Evolutionary conservation across 1,284 basidiomycete genomes (phyloP), one percentile per base, ranked within the genome.

Genomic region (Naganishia sp.): DNA sequence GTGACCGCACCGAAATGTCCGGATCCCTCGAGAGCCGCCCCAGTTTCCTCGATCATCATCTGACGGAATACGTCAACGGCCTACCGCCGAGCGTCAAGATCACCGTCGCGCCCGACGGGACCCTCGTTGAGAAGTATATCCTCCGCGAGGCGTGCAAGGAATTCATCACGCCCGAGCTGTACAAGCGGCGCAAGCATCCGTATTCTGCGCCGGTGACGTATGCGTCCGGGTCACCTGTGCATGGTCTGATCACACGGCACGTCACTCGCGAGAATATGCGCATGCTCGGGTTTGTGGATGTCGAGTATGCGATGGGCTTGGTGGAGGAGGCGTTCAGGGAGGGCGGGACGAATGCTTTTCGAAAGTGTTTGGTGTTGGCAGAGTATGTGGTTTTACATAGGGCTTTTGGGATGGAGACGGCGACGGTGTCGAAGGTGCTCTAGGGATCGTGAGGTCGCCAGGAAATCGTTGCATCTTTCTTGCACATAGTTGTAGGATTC

Each of bases 21-120:
- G 80, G 80, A 74, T 79, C 78, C 9, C 73, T 81, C 49, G 80
- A 81, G 69, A 80, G 79, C n/a, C 72, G 80, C 28, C 77, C 80
- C 21, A 80, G 80, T 3, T 81, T 81, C 75, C 70, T 81, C 23
- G 80, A 81, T 72, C 76, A 78, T 60, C 68, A 71, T 25, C 73
- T 81, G 66, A 75, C 80, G 18, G 78, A 81, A 28, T 79, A 78
- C 51, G 72, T 76, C 52, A 80, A 80, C 72, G 71, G 73, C 63
- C 71, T 80, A 6, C 79, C 80, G 50, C 72, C 80, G 2, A 58
- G 55, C 28, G 64, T 50, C 47, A 71, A 69, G 25, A 70, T 72
- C 23, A 71, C 56, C 61, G 67, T 39, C 72, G 76, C 64, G 61
- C 68, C 3, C 71, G 74, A 74, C 28, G 70, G 74, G 13, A 76